These are phyloP conservation scores for Gloeostereum incarnatum DNA, from an alignment of 768 basidiomycete genomes.

Conservation along the genomic window DNA sequence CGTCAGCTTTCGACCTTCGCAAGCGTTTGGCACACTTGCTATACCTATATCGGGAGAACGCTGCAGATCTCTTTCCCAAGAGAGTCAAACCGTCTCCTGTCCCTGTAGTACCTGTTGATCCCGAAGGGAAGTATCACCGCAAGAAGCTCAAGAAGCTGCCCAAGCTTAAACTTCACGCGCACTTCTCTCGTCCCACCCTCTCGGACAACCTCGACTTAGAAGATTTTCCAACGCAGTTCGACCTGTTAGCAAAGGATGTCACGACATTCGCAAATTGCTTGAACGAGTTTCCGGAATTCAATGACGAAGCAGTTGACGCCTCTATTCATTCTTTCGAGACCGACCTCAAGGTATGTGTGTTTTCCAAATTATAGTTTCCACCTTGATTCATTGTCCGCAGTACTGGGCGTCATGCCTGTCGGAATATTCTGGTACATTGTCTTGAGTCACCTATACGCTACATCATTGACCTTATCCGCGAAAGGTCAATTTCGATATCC, in stretches of 20 bases:
- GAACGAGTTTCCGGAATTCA: slow-evolving; percentile 73
- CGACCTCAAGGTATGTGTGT: slow-evolving; percentile 50
- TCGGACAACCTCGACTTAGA: slow-evolving; percentile 52
- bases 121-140: neutral
- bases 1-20: slow-evolving; percentile 62
- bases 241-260: slow-evolving; percentile 50
- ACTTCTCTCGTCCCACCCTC: slow-evolving; percentile 41
- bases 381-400: slow-evolving; percentile 18
- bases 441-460: neutral
- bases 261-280: slow-evolving; percentile 60
- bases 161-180: slow-evolving; percentile 23
- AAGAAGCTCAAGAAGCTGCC: neutral
- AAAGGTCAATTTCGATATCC: slow-evolving; percentile 66
- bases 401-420: slow-evolving; percentile 69
- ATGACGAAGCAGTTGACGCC: slow-evolving; percentile 56
- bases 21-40: slow-evolving; percentile 59
- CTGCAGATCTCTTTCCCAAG: slow-evolving; percentile 62
- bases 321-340: slow-evolving; percentile 60
- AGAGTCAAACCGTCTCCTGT: slow-evolving; percentile 40
- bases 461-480: neutral
- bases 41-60: slow-evolving; percentile 65
- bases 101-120: neutral
- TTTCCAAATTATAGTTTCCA: neutral
- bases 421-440: slow-evolving; percentile 43
- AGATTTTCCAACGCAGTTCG: slow-evolving; percentile 55